Base-by-base conservation (phyloP, 371 early-diverging fungal genomes). In the Mortierella sp. region DNA sequence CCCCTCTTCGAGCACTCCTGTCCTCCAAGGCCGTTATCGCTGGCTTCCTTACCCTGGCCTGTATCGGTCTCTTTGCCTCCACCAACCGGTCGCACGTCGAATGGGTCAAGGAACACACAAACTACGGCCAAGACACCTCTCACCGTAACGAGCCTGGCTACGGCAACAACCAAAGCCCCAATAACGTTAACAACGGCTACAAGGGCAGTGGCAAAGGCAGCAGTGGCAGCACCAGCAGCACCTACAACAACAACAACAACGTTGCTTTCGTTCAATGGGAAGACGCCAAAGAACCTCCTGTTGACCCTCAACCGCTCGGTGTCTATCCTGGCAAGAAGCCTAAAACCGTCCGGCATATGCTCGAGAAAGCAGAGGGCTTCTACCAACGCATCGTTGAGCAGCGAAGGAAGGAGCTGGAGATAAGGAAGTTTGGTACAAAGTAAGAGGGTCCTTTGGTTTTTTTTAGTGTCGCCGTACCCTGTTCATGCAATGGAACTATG, bases 21-120 rank as follows among this genome's bases (percentile, higher is more conserved):
- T 51, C 62, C 21, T 72, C 72, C 19, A 60, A 67, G 39, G 72
- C 72, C 30, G 72, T 72, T 50, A 42, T 72, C 46, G 72, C 61
- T 9, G 54, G 61, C 19, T 54, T 72, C 18, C 54, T 57, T 28
- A 42, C 66, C 18, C 50, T 72, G 13, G 72, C 62, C 49, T 65
- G 66, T 47, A 58, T 72, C 28, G 58, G 67, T 47, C 53, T 72
- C 27, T 61, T 72, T 45, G 19, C 66, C 46, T 66, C 66, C 2
- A 72, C 67, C 13, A 67, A 72, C 42, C 60, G 16, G 24, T 28
- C 31, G 5, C 41, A 30, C 21, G 31, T 34, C 27, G 46, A 62
- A 16, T 58, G 52, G 65, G 58, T 46, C 46, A 53, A 54, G 48
- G 47, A 54, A 30, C 53, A 19, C n/a, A 27, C 28, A 23, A 30